These are phyloP conservation scores for Candida sp. DNA, from an alignment of 1,139 yeast genomes.

Conservation along the genomic window DNA sequence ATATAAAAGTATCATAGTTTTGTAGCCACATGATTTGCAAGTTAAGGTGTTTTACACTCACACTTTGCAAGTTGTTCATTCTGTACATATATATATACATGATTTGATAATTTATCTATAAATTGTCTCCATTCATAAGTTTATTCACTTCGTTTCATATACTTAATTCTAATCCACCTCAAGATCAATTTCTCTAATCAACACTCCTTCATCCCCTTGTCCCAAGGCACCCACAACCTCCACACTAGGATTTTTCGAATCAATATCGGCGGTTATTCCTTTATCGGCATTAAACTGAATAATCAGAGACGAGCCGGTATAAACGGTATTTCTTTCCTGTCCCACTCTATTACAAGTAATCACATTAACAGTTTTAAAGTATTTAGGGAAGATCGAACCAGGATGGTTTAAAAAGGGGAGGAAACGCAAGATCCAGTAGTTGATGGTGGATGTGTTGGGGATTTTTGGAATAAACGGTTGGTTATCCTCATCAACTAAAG, in stretches of 20 bases:
- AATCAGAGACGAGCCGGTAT: conserved; percentile 70
- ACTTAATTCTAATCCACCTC: conserved; percentile 2
- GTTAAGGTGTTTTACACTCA: no score
- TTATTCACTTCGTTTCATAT: no score
- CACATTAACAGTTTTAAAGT: conserved; percentile 27
- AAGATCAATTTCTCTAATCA: conserved; percentile 54
- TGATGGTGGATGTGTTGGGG: conserved; percentile 28
- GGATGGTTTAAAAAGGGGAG: conserved; percentile 56
- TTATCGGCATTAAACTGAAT: conserved; percentile 43
- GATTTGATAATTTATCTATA: no score
- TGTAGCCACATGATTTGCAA: no score
- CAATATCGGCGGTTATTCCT: conserved; percentile 18
- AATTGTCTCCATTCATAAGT: no score
- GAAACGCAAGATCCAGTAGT: conserved; percentile 71
- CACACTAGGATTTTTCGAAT: conserved; percentile 46
- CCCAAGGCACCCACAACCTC: conserved; percentile 53
- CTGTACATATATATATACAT: no score
- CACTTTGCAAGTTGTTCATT: no score
- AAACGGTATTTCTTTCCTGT: conserved; percentile 62
- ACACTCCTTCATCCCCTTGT: conserved; percentile 59
- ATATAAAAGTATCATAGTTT: no score
- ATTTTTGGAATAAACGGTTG: conserved; percentile 11
- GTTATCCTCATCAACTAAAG: not conserved
- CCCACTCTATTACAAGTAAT: conserved; percentile 73
- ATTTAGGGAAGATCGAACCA: conserved; percentile 22